phyloP scores from a whole-genome alignment of 495 filamentous ascomycete genomes.

The Achaetomiella virescens region DNA sequence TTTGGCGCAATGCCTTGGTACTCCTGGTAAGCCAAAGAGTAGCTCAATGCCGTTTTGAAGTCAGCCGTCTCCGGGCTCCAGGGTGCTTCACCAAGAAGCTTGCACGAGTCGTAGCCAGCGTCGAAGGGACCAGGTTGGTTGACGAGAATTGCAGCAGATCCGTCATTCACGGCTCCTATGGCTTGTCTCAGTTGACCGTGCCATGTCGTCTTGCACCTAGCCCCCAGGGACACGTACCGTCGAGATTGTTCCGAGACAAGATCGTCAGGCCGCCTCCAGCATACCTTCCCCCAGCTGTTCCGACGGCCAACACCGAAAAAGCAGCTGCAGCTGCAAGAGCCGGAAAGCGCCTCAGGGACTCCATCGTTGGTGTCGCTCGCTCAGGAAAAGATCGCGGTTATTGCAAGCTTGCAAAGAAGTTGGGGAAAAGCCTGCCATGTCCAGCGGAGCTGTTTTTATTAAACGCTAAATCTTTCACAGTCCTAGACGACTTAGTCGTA shows the following conservation, averaged over 20 bases:
- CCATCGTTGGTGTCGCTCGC: too few species aligned
- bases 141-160: slow-evolving; percentile 24
- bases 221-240: slow-evolving; percentile 22
- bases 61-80: slow-evolving; percentile 25
- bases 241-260: slow-evolving; percentile 24
- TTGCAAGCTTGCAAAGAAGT: too few species aligned
- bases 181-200: not conserved
- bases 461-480: too few species aligned
- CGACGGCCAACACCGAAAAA: too few species aligned
- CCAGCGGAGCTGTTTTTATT: too few species aligned
- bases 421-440: too few species aligned
- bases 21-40: slow-evolving; percentile 28
- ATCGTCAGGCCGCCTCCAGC: slow-evolving; percentile 30
- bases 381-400: too few species aligned
- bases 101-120: slow-evolving; percentile 18
- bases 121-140: slow-evolving; percentile 19
- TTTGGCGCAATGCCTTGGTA: slow-evolving; percentile 18
- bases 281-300: too few species aligned
- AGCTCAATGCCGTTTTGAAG: slow-evolving; percentile 27
- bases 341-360: too few species aligned
- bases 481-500: too few species aligned
- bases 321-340: too few species aligned
- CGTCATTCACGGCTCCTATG: slow-evolving; percentile 22
- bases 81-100: slow-evolving; percentile 21
- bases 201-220: not conserved